A percentile compares a stretch with the other conserved stretches of the same genome.
Conservation (phyloP, 192 early-diverging fungal species). For the Coemansia sp. region DNA sequence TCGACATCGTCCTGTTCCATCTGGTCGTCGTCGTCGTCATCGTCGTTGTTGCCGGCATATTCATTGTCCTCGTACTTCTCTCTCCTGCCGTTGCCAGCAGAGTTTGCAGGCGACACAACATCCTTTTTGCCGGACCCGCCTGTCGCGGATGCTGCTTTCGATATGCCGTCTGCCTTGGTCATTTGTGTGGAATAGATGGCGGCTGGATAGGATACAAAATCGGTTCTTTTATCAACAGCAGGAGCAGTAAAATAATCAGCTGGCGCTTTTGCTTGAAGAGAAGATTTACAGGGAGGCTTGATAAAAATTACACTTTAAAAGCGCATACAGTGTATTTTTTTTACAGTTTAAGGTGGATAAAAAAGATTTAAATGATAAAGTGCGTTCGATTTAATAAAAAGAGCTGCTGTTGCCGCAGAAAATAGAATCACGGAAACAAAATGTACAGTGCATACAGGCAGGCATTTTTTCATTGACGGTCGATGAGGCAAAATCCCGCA, state of each 20-base stretch:
- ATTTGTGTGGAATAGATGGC: not conserved
- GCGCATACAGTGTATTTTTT: not conserved
- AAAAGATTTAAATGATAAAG: not conserved
- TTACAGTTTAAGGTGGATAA: not conserved
- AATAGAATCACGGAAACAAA: not conserved
- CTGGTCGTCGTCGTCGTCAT: constrained; percentile 15
- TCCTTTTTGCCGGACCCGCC: constrained; percentile 1
- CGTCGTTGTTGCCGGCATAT: not conserved
- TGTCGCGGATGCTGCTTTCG: not conserved
- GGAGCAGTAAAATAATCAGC: too few relatives aligned
- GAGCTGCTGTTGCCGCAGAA: not conserved
- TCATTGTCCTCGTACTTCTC: not conserved
- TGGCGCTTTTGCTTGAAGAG: constrained; percentile 1
- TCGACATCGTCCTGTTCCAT: constrained; percentile 16
- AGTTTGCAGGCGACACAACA: not conserved
- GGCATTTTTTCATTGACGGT: not conserved
- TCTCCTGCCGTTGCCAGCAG: not conserved
- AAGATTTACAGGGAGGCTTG: too few relatives aligned
- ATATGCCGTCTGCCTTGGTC: constrained; percentile 6
- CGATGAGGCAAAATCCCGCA: not conserved
- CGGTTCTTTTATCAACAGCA: not conserved
- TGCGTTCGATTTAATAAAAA: not conserved
- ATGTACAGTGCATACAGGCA: not conserved
- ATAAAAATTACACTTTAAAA: not conserved
- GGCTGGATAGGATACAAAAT: not conserved